Base-by-base conservation (phyloP, 495 filamentous ascomycete species). In the Chaetomidium leptoderma region DNA sequence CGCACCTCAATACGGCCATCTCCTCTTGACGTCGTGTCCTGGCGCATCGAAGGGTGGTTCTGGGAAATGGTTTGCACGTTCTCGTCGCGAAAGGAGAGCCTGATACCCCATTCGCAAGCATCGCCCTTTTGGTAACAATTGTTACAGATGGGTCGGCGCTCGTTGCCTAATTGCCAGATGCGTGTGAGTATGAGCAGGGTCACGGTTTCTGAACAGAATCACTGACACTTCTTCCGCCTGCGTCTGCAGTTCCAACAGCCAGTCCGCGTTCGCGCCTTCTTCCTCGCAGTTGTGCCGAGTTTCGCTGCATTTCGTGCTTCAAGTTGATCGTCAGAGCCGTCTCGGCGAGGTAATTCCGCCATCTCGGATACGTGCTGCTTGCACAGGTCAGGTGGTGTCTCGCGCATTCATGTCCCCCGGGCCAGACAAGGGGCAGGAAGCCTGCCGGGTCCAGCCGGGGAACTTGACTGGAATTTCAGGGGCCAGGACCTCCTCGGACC, bases 71-170 rank as follows among this genome's bases (percentile, higher is more conserved):
- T 51, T 11, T 26, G 32, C 4, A 51, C 23, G 33, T 51, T 37
- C 19, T 51, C 48, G 32, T 50, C 29, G 19, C 48, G 48, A 51
- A 36, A 51, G 48, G 48, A 51, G 4, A 36, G 21, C 21, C 48
- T 51, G 48, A 51, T 26, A 10, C 48, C 48, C 48, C 48, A 51
- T 16, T 36, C 48, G 32, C 32, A 51, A 37, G 32, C 21, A 7
- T 26, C 48, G 19, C 48, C 48, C 11, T 35, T 37, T 10, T 26
- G 32, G 1, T 3, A 37, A 11, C 48, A 51, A 10, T 51, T 24
- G 32, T 33, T 23, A 37, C 48, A 50, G 1, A 37, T 23, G 3
- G 32, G 48, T 37, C 48, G 32, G 14, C 19, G 32, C 21, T 51
- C 48, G 9, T 51, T 37, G 21, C 48, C 48, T 37, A 10, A 21